Conservation (phyloP, 495 filamentous ascomycete species). For the Hyaloscypha finlandica region DNA sequence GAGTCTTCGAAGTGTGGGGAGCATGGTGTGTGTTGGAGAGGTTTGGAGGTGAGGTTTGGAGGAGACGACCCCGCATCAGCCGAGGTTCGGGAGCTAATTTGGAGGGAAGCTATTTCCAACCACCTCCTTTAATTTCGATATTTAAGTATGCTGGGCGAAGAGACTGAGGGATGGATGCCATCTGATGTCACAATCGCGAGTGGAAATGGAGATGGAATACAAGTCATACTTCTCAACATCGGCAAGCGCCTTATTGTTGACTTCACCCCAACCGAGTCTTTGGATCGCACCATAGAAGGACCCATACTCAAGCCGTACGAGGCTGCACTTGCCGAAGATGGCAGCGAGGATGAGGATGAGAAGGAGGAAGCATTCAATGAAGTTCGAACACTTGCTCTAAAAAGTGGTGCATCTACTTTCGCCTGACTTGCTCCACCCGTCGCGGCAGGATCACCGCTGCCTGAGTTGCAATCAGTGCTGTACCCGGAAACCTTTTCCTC, state of each 20-base stretch:
- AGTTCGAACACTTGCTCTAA: neutral
- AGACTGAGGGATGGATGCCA: neutral
- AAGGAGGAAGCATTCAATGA: neutral
- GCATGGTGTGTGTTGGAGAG: slow-evolving; percentile 19
- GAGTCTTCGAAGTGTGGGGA: slow-evolving; percentile 13
- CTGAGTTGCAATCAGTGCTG: neutral
- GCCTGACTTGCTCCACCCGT: neutral
- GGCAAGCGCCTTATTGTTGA: neutral
- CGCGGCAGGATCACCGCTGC: neutral
- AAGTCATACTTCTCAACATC: neutral
- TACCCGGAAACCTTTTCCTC: neutral
- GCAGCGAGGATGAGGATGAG: too few relatives aligned
- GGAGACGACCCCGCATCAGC: neutral
- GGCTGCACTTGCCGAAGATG: neutral
- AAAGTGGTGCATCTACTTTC: neutral
- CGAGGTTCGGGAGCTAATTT: neutral
- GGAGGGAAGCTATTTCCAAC: neutral
- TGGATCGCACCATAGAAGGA: neutral
- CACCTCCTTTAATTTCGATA: neutral
- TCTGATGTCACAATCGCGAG: neutral
- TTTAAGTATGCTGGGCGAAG: neutral
- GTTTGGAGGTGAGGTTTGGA: slow-evolving; percentile 4
- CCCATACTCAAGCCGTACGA: neutral
- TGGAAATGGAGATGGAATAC: neutral
- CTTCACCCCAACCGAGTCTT: neutral